phyloP scores from a whole-genome alignment of 129 eudicot species.

The Arctium minus region DNA sequence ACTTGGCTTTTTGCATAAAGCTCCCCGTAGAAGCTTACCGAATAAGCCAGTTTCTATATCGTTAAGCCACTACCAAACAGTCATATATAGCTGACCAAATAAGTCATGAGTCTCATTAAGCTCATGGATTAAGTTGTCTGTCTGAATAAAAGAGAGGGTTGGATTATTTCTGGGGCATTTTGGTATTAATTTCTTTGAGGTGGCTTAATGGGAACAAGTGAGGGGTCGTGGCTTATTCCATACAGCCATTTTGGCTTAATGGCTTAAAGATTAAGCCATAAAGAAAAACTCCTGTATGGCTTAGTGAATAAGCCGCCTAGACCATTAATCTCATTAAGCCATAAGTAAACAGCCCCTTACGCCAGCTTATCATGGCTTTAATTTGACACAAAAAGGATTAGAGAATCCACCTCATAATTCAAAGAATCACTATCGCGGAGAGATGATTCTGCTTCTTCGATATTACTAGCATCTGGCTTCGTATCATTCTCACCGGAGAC shows the following conservation, averaged over 20 bases:
- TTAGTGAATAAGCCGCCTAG: too few relatives aligned
- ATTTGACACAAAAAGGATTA: neutral
- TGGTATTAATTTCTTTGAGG: neutral
- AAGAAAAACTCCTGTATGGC: neutral
- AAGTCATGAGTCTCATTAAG: too few relatives aligned
- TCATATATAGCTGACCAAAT: too few relatives aligned
- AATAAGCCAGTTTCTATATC: too few relatives aligned
- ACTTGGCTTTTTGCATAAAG: too few relatives aligned
- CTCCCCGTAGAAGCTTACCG: too few relatives aligned
- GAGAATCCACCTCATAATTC: conserved; percentile 66
- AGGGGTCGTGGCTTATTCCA: neutral
- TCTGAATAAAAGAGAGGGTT: neutral
- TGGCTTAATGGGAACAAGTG: neutral
- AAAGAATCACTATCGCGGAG: conserved; percentile 68
- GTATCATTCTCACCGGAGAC: conserved; percentile 42
- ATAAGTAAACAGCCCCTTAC: too few relatives aligned
- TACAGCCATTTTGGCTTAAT: neutral
- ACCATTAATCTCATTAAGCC: too few relatives aligned
- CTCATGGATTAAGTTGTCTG: neutral
- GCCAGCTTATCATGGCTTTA: neutral
- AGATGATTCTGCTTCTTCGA: conserved; percentile 92
- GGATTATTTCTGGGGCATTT: neutral
- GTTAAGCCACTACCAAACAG: too few relatives aligned
- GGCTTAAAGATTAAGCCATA: neutral
- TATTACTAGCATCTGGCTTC: conserved; percentile 54